Evolutionary conservation across 345 rosid genomes (phyloP).

Genomic region (Raphanus sativus): DNA sequence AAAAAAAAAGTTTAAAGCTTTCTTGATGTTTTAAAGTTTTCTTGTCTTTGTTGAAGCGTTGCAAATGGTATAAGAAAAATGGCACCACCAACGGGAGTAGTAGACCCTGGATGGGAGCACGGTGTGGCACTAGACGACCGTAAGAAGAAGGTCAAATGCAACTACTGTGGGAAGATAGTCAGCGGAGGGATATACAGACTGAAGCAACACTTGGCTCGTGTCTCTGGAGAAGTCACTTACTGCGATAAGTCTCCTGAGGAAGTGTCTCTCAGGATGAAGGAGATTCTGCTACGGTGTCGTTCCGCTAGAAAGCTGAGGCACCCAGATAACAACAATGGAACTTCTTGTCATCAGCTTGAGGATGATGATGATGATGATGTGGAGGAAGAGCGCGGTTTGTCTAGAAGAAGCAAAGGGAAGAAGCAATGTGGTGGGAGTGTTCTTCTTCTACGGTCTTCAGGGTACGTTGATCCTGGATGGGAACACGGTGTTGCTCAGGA

Average conservation of each 20-base stretch:
- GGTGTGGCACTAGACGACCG: slow-evolving; percentile 78
- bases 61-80: slow-evolving; percentile 46
- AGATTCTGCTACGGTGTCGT: slow-evolving; percentile 66
- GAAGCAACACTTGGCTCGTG: slow-evolving; percentile 75
- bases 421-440: slow-evolving; percentile 28
- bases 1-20: too few relatives aligned
- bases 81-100: slow-evolving; percentile 62
- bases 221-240: slow-evolving; percentile 77
- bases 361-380: slow-evolving; percentile 36
- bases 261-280: slow-evolving; percentile 60
- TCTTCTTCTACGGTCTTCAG: slow-evolving; percentile 62
- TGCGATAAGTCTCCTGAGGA: slow-evolving; percentile 76
- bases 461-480: slow-evolving; percentile 85
- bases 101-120: slow-evolving; percentile 87
- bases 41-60: too few relatives aligned
- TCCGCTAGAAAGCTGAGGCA: slow-evolving; percentile 54
- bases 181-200: slow-evolving; percentile 75
- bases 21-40: too few relatives aligned
- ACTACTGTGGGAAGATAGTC: slow-evolving; percentile 81
- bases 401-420: slow-evolving; percentile 54
- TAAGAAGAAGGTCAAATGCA: slow-evolving; percentile 80
- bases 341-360: slow-evolving; percentile 23
- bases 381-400: slow-evolving; percentile 33
- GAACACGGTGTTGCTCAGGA: slow-evolving; percentile 80
- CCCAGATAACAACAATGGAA: too few relatives aligned